Percentiles rank a stretch among this genome's conserved stretches.
These are phyloP conservation scores for Endogone sp. DNA, from an alignment of 192 early-diverging fungal genomes.

Conservation along the genomic window DNA sequence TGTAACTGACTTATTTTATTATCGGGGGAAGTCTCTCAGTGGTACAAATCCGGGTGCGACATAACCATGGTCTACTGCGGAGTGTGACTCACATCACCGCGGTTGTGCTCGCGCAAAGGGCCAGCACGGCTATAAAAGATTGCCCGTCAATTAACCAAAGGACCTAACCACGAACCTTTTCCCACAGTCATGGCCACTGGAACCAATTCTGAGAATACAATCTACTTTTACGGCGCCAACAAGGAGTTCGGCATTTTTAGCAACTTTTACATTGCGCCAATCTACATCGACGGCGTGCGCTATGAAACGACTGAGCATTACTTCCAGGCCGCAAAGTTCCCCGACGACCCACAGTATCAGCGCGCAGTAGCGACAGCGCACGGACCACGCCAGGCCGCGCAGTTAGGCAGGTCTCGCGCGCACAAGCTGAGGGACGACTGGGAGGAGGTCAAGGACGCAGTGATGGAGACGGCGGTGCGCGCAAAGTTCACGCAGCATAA, in stretches of 20 bases:
- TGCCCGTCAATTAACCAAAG: too few species aligned
- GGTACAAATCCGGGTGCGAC: too few species aligned
- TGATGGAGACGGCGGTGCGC: slow-evolving; percentile 31
- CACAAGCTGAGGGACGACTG: slow-evolving; percentile 34
- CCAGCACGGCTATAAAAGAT: too few species aligned
- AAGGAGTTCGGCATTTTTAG: slow-evolving; percentile 33
- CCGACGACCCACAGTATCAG: slow-evolving; percentile 1
- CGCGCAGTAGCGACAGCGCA: neutral
- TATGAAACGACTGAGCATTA: slow-evolving; percentile 45
- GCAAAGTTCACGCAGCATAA: slow-evolving; percentile 39
- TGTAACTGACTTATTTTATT: too few species aligned
- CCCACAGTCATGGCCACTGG: too few species aligned
- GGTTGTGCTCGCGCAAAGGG: too few species aligned
- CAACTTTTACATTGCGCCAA: slow-evolving; percentile 33
- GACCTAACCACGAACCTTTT: too few species aligned
- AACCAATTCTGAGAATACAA: too few species aligned
- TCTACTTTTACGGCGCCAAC: slow-evolving; percentile 36
- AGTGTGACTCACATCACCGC: too few species aligned
- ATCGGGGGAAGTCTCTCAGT: too few species aligned
- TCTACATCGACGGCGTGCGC: slow-evolving; percentile 10
- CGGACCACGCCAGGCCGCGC: slow-evolving; percentile 32
- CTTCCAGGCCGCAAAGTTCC: slow-evolving; percentile 39
- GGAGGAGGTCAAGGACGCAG: slow-evolving; percentile 37
- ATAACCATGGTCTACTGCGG: too few species aligned
- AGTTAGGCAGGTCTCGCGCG: slow-evolving; percentile 29